Base-by-base conservation (phyloP, 2,329 filamentous ascomycete species). In the Xylariaceae sp. region DNA sequence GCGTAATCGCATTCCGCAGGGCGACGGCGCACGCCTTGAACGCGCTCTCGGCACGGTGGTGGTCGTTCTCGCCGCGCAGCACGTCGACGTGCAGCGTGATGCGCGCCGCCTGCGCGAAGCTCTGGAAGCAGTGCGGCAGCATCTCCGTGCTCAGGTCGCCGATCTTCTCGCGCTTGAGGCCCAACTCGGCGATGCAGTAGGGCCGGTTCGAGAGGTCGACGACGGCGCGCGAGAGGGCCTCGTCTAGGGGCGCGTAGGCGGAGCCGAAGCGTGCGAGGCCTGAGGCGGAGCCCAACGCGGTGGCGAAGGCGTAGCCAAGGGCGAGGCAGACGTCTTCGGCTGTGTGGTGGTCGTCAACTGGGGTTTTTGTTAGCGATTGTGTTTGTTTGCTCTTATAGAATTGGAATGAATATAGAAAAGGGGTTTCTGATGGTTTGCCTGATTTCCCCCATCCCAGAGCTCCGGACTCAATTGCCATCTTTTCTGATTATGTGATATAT, bases 311-410 rank as follows among this genome's bases (percentile, higher is more conserved):
- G 67, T 82, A 80, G 53, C 94, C 94, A 18, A 99, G 85, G 11
- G 93, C 91, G 66, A 99, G 88, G 77, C 90, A 97, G 61, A 90
- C 88, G 74, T 99, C 94, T 80, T 99, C 94, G 64, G 92, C 89
- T 7, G 93, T 97, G 83, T 99, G 94, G 78, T 99, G 94, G 81
- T 97, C 94, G 78, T 99, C 94, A 74, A 99, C 92, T 93, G 62
- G 55, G 30, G 56, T 34, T 15, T 42, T n/a, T 34, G 56, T 57
- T 42, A 63, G 61, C 30, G 49, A 5, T 35, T 17, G 23, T 55
- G 15, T n/a, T 18, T 18, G 17, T 18, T 18, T 18, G 17, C 17
- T 18, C 17, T 18, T 18, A 18, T 18, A 2, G 17, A 18, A 18
- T 18, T 18, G 17, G 17, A 18, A 18, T 18, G 17, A 18, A 18